Evolutionary conservation across 2,329 filamentous ascomycete species (phyloP).

Genomic region (Botrytis paeoniae): DNA sequence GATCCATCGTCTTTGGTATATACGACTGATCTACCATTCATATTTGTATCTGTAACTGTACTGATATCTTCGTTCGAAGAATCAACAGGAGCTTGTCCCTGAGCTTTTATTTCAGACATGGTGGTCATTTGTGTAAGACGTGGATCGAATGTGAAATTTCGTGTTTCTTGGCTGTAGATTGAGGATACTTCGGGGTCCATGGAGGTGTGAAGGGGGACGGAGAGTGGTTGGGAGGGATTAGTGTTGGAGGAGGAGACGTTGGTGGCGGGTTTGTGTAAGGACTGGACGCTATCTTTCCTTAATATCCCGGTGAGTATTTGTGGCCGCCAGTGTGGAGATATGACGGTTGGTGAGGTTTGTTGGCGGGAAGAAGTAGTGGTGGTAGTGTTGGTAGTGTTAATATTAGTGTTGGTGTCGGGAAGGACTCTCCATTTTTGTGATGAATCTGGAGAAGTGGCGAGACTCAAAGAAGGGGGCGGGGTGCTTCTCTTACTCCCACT

Average conservation of each 20-base stretch:
- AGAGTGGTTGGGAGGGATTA: not conserved
- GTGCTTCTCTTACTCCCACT: not conserved
- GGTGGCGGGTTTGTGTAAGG: not conserved
- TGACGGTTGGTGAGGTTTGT: constrained; percentile 24
- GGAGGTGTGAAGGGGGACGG: not conserved
- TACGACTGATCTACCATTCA: not conserved
- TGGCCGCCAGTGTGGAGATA: constrained; percentile 32
- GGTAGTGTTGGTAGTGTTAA: not conserved
- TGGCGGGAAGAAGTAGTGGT: not conserved
- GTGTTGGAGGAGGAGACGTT: not conserved
- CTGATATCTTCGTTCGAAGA: no score
- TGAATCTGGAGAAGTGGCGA: not conserved
- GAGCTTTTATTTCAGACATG: constrained; percentile 31
- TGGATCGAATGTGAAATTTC: not conserved
- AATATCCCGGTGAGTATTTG: constrained; percentile 8
- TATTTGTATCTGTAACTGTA: not conserved
- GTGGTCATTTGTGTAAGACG: constrained; percentile 21
- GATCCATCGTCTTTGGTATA: not conserved
- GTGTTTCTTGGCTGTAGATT: not conserved
- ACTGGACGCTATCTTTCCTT: constrained; percentile 12
- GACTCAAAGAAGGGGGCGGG: not conserved
- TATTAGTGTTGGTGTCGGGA: not conserved
- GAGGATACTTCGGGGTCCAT: not conserved
- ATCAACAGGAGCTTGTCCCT: not conserved
- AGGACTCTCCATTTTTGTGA: constrained; percentile 29